These are phyloP conservation scores for Lenzites betulinus DNA, from an alignment of 768 basidiomycete species.

Conservation along the genomic window DNA sequence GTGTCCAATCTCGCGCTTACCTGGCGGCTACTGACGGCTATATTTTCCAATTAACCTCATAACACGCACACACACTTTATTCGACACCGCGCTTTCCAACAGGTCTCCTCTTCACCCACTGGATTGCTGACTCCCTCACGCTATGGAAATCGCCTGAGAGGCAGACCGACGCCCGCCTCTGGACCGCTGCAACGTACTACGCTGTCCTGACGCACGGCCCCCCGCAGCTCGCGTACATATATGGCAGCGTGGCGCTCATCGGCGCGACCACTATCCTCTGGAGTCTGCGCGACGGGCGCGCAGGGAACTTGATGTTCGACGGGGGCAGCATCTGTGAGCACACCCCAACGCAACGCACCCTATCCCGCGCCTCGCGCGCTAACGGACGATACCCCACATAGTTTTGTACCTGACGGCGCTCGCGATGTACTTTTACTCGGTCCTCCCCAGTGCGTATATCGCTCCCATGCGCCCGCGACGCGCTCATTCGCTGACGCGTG, in stretches of 20 bases:
- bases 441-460: conserved; percentile 68
- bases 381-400: conserved; percentile 32
- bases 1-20: background rate
- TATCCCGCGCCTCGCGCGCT: background rate
- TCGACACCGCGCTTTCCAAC: background rate
- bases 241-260: conserved; percentile 54
- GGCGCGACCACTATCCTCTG: conserved; percentile 72
- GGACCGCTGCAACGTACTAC: conserved; percentile 84
- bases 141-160: conserved; percentile 81
- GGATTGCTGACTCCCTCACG: conserved; percentile 91
- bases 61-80: background rate
- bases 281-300: conserved; percentile 76
- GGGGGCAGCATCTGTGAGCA: conserved; percentile 83
- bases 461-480: background rate
- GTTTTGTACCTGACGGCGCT: conserved; percentile 78
- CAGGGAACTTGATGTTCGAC: conserved; percentile 90
- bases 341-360: background rate
- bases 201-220: conserved; percentile 73
- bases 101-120: conserved; percentile 86
- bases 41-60: background rate
- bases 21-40: no score
- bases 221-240: conserved; percentile 53
- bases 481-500: conserved; percentile 9
- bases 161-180: conserved; percentile 76
- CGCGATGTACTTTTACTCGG: conserved; percentile 72